These are phyloP conservation scores for Neurospora sp. DNA, from an alignment of 495 filamentous ascomycete genomes.

Conservation along the genomic window DNA sequence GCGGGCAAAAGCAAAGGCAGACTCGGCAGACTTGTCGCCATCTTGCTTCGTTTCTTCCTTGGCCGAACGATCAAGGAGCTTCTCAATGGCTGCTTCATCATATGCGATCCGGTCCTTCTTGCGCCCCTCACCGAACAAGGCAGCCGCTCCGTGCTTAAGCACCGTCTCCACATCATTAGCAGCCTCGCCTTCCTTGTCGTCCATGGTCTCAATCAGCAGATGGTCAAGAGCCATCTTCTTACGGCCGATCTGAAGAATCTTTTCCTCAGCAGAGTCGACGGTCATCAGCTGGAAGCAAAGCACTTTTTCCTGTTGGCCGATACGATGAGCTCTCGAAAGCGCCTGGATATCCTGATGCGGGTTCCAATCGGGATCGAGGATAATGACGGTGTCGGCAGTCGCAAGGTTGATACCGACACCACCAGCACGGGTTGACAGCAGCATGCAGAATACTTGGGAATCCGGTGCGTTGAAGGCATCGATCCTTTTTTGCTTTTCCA, in stretches of 20 bases:
- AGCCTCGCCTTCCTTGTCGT: slow-evolving; percentile 57
- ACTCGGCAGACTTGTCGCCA: slow-evolving; percentile 51
- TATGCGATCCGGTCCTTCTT: slow-evolving; percentile 58
- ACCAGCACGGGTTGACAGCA: slow-evolving; percentile 87
- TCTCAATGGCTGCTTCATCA: slow-evolving; percentile 70
- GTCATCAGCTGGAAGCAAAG: slow-evolving; percentile 92
- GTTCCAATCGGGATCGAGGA: slow-evolving; percentile 97
- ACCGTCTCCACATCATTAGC: slow-evolving; percentile 76
- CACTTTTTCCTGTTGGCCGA: slow-evolving; percentile 92
- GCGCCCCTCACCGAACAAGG: slow-evolving; percentile 72
- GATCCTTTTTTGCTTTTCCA: slow-evolving; percentile 88
- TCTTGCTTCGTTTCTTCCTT: slow-evolving; percentile 57
- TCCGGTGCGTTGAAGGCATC: slow-evolving; percentile 84
- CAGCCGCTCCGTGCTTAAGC: slow-evolving; percentile 75
- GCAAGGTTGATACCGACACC: slow-evolving; percentile 97
- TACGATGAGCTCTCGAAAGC: slow-evolving; percentile 84
- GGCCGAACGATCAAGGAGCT: slow-evolving; percentile 75
- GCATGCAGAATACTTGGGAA: slow-evolving; percentile 75
- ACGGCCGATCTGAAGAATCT: slow-evolving; percentile 90
- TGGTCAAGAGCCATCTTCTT: slow-evolving; percentile 94
- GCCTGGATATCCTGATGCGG: slow-evolving; percentile 97
- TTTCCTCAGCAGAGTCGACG: slow-evolving; percentile 79
- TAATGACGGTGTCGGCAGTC: slow-evolving; percentile 95
- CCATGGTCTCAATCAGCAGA: slow-evolving; percentile 84
- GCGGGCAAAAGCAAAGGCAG: slow-evolving; percentile 80